Conservation (phyloP, 345 rosid genomes). For the Zanthoxylum bungeanum region DNA sequence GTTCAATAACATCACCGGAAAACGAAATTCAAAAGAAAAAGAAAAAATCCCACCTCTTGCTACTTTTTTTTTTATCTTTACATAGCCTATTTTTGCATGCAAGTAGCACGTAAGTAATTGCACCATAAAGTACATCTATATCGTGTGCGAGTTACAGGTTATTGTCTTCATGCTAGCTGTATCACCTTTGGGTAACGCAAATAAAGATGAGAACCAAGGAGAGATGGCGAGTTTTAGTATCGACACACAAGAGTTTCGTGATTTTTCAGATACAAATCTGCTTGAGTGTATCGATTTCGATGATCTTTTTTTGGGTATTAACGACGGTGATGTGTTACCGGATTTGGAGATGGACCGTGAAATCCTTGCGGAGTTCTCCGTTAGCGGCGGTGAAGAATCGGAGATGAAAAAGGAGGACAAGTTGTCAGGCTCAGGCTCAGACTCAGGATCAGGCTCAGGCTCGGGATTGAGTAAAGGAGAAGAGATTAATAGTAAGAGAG, state of each 20-base stretch:
- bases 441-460: conserved; percentile 10
- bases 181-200: conserved; percentile 43
- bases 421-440: conserved; percentile 26
- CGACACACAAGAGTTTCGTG: conserved; percentile 39
- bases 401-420: conserved; percentile 44
- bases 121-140: not conserved
- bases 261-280: conserved; percentile 43
- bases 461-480: conserved; percentile 31
- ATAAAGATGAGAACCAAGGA: conserved; percentile 39
- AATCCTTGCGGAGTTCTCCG: conserved; percentile 58
- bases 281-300: conserved; percentile 72
- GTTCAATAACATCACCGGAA: conserved; percentile 10
- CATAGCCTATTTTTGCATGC: conserved; percentile 14
- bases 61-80: not conserved
- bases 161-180: conserved; percentile 55
- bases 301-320: conserved; percentile 61
- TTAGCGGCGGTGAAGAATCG: conserved; percentile 54
- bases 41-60: not conserved
- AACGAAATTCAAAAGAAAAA: not conserved
- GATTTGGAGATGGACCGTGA: conserved; percentile 77
- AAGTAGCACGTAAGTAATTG: too few relatives aligned
- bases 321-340: conserved; percentile 54
- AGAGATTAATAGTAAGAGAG: conserved; percentile 40
- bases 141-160: not conserved
- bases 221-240: conserved; percentile 37